A percentile compares a stretch with the other conserved stretches of the same genome.
Evolutionary conservation across 352 stramenopile species (phyloP).

Genomic region (Globisporangium recalcitrans): DNA sequence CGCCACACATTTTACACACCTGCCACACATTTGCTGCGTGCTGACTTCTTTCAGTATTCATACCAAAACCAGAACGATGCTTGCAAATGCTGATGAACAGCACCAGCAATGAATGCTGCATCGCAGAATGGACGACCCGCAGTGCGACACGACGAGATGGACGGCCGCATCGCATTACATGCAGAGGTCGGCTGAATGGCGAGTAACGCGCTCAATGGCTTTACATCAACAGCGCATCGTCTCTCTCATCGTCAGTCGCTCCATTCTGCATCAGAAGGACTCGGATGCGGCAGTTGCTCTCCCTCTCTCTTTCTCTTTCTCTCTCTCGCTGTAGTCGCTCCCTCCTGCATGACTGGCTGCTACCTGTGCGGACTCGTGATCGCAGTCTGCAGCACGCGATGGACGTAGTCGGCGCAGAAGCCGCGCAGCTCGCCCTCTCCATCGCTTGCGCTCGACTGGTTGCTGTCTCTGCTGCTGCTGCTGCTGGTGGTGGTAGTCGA

Average conservation of each 20-base stretch:
- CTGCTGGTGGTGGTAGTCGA: background rate
- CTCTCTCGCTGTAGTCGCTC: background rate
- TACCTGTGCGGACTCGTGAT: background rate
- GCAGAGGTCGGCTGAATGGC: background rate
- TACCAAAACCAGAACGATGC: too few relatives aligned
- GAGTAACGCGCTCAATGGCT: background rate
- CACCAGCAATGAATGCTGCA: background rate
- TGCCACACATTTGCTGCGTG: background rate
- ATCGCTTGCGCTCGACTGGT: background rate
- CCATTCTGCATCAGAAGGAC: background rate
- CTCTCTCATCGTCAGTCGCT: background rate
- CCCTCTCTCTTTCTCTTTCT: too few relatives aligned
- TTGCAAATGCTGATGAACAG: too few relatives aligned
- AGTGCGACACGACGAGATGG: background rate
- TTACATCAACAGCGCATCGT: background rate
- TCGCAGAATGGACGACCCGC: background rate
- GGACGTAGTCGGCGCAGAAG: constrained; percentile 9
- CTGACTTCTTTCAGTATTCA: background rate
- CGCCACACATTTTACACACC: background rate
- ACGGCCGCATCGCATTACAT: background rate
- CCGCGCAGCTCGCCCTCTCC: background rate
- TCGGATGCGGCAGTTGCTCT: background rate
- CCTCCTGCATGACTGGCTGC: background rate
- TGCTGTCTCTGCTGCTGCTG: too few relatives aligned
- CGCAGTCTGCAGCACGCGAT: background rate